Conservation (phyloP, 2,329 filamentous ascomycete species). For the Ceratocystis destructans region DNA sequence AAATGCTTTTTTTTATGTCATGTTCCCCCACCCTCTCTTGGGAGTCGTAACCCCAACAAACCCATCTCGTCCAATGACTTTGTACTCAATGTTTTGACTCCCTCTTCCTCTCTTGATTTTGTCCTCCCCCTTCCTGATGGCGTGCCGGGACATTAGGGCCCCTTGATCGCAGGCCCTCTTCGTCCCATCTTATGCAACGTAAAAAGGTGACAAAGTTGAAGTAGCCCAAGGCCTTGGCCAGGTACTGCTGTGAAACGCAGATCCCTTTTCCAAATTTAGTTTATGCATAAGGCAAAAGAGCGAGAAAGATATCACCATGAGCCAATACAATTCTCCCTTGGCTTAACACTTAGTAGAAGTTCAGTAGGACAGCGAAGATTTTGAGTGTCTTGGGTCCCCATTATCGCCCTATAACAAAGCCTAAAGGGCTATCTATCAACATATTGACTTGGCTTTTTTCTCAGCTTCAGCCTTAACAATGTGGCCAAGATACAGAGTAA, state of each 20-base stretch:
- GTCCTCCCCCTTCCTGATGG: neutral
- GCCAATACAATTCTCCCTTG: neutral
- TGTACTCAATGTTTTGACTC: neutral
- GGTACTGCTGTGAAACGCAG: neutral
- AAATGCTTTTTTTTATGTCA: neutral
- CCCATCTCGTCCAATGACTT: neutral
- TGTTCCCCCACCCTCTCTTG: neutral
- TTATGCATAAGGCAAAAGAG: neutral
- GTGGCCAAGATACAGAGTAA: neutral
- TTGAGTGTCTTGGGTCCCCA: neutral
- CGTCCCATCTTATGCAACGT: neutral
- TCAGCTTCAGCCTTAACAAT: slow-evolving; percentile 1
- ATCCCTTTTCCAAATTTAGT: neutral
- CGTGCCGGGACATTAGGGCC: neutral
- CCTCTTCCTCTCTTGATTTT: neutral
- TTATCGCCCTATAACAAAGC: neutral
- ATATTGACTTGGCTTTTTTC: neutral
- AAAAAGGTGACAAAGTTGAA: neutral
- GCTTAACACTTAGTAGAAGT: neutral
- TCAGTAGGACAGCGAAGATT: neutral
- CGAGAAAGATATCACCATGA: neutral
- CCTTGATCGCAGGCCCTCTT: neutral
- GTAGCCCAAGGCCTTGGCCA: neutral
- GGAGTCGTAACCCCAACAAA: neutral
- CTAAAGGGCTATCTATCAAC: neutral